Percentiles rank a stretch among this genome's conserved stretches.
These are phyloP conservation scores for Blastobotrys elegans DNA, from an alignment of 1,139 yeast genomes.

Conservation along the genomic window DNA sequence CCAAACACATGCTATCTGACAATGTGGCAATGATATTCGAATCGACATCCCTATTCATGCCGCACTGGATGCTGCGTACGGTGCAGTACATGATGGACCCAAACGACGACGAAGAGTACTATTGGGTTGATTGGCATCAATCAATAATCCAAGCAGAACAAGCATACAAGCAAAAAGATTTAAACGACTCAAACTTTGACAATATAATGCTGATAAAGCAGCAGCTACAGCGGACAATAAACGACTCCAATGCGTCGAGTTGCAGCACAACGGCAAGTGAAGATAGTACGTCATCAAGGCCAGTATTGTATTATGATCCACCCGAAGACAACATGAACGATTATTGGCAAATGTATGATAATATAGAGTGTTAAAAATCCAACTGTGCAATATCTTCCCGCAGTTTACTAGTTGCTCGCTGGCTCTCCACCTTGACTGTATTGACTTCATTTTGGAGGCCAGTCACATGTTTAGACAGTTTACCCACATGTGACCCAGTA, in stretches of 20 bases:
- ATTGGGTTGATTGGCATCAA: conserved; percentile 28
- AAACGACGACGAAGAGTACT: conserved; percentile 28
- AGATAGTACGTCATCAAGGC: neutral
- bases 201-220: conserved; percentile 2
- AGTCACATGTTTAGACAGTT: neutral
- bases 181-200: neutral
- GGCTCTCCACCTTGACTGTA: too few species aligned
- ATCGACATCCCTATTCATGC: conserved; percentile 21
- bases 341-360: conserved; percentile 19
- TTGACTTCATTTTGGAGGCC: too few species aligned
- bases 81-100: conserved; percentile 21
- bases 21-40: conserved; percentile 28
- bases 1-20: conserved; percentile 18
- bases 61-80: conserved; percentile 23
- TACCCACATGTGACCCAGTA: neutral
- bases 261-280: neutral
- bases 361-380: neutral
- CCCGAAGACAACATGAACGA: conserved; percentile 7
- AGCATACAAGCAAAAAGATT: neutral
- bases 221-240: neutral
- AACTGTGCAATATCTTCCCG: too few species aligned
- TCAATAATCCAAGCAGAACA: conserved; percentile 23
- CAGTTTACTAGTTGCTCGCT: too few species aligned
- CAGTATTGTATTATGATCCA: neutral
- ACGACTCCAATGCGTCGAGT: neutral